Evolutionary conservation across 495 filamentous ascomycete species (phyloP).

Genomic region (Pyrenopolyporus hunteri): DNA sequence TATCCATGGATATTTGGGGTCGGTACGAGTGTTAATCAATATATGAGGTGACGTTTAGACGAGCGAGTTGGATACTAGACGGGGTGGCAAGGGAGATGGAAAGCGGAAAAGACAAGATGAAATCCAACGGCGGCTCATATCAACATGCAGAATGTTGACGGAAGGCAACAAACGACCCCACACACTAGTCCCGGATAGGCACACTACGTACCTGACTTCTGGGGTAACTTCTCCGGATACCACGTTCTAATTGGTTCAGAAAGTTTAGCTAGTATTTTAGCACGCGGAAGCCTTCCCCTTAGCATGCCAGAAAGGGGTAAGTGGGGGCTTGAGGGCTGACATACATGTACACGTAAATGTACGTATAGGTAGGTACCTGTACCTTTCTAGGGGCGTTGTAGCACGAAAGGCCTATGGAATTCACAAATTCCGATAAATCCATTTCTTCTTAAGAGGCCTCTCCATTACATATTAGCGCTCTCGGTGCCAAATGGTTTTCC

Average conservation of each 20-base stretch:
- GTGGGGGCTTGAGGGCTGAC: conserved; percentile 37
- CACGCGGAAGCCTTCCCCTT: conserved; percentile 22
- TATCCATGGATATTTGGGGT: conserved; percentile 16
- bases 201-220: conserved; percentile 8
- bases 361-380: too few relatives aligned
- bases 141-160: conserved; percentile 5
- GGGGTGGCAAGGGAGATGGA: too few relatives aligned
- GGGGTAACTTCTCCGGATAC: conserved; percentile 26
- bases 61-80: background rate
- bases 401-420: too few relatives aligned
- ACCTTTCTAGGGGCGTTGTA: too few relatives aligned
- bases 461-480: too few relatives aligned
- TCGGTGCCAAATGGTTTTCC: too few relatives aligned
- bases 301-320: conserved; percentile 18
- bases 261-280: conserved; percentile 7
- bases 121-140: conserved; percentile 13
- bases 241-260: conserved; percentile 10
- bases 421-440: background rate
- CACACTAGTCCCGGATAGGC: conserved; percentile 6
- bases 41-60: conserved; percentile 19
- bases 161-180: conserved; percentile 15
- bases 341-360: background rate
- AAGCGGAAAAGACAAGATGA: conserved; percentile 2
- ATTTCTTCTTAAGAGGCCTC: too few relatives aligned
- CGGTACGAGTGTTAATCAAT: background rate